Evolutionary conservation across 768 basidiomycete genomes (phyloP), one percentile per base, ranked within the genome.

Genomic region (Tricholoma hemisulphureum): DNA sequence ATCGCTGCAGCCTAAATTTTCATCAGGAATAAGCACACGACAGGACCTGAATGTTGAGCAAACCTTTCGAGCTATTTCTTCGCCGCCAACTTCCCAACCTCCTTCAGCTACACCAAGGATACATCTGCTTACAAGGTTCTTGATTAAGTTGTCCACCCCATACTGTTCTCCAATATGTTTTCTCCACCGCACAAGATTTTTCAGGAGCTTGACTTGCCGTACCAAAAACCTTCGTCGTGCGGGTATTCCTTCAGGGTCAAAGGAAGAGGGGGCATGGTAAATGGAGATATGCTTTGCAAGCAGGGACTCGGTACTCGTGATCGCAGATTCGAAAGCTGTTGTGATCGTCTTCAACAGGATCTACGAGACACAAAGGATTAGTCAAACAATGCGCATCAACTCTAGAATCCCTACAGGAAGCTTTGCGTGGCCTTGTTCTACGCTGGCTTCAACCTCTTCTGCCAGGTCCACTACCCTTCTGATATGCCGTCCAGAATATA

Each of bases 81-180:
- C 81, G 2, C 93, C 93, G 10, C 95, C 93, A 34, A 91, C 88
- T 41, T 93, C 91, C 95, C 94, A 97, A 8, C 89, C 89, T 56
- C 79, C 81, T 59, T 84, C 80, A 5, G 93, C 87, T 28, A 91
- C 77, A 5, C 82, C 83, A 51, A 88, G 65, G 41, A 95, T 78
- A 59, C 80, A 80, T 18, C 80, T 75, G 20, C 81, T 80, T 8
- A 91, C 77, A 14, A 94, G 70, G 60, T 77, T 79, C 13, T 72
- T 77, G 20, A 83, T 78, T 45, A 91, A 73, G 49, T 76, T 70
- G 7, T 79, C 83, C n/a, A 85, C 65, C 6, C 82, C 82, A 62
- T 78, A 85, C 49, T 73, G 75, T 61, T 86, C 86, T 23, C 85
- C 84, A 2, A 83, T 77, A 64, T 87, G 86, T 64, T 88, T 88